Evolutionary conservation across 169 alveolate species (phyloP), one percentile per base, ranked within the genome.

Genomic region (Plasmodium knowlesi): DNA sequence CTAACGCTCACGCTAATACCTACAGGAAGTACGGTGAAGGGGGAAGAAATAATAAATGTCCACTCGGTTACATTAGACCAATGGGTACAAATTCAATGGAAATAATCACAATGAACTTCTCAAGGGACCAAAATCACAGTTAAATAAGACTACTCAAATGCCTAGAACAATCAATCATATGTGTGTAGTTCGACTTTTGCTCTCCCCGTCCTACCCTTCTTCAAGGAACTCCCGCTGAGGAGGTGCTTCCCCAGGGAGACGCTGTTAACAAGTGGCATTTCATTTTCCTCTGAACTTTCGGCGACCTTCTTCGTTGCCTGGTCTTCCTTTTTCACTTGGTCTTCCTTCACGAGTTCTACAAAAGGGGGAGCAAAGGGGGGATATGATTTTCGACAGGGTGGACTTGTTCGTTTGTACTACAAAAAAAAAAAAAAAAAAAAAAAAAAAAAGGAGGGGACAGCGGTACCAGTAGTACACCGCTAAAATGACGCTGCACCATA

Each of bases 171-270:
- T 3, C 57, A 70, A n/a, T 25, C 12, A 28, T 32, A 3, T 34
- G 28, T 73, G 30, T 1, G 39, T 53, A 73, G 22, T 9, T 73
- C 5, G 82, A 22, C 19, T 0, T 71, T n/a, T 37, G 28, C 37
- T 46, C 84, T n/a, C 5, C 19, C 30, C n/a, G n/a, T 4, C 41
- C 76, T 86, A 86, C 93, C 93, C 30, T 86, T 86, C 43, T 86
- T 86, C 10, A 86, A 16, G 34, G 93, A 76, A 5, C 43, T 86
- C 39, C 93, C 93, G 16, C 76, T 86, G 37, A 86, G 81, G 25
- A 86, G 67, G 70, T 86, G 93, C 83, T 86, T 86, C 81, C 93
- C 93, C 70, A 86, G 37, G 1, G 93, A 86, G 61, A 86, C 93
- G 30, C 67, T 86, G 14, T 86, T 86, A 37, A 34, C 93, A 39